A percentile compares a stretch with the other conserved stretches of the same genome.
Evolutionary conservation across 1,284 basidiomycete genomes (phyloP).

Genomic region (Cutaneotrichosporon curvatum): DNA sequence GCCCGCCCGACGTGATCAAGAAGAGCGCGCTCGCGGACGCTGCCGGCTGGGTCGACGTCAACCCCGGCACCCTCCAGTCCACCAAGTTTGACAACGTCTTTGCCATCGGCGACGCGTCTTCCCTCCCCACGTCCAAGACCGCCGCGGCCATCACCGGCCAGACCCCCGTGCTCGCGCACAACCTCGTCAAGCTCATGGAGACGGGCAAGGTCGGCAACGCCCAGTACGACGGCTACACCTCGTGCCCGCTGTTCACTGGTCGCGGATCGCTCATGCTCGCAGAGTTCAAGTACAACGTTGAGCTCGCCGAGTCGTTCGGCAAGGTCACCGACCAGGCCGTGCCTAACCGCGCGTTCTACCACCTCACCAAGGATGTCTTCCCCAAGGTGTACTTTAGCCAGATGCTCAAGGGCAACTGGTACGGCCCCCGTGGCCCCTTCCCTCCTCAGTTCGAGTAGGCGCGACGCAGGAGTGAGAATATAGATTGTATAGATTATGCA

Average conservation of each 20-base stretch:
- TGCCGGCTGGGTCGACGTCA: slow-evolving; percentile 80
- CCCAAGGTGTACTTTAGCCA: slow-evolving; percentile 80
- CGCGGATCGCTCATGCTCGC: slow-evolving; percentile 67
- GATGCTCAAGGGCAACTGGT: slow-evolving; percentile 59
- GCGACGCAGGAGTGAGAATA: no score
- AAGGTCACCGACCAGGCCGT: slow-evolving; percentile 61
- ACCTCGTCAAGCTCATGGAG: slow-evolving; percentile 67
- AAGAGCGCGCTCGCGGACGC: slow-evolving; percentile 66
- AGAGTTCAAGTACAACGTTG: slow-evolving; percentile 73
- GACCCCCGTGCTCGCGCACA: slow-evolving; percentile 86
- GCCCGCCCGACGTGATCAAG: slow-evolving; percentile 76
- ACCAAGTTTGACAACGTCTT: slow-evolving; percentile 77
- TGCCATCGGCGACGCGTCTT: slow-evolving; percentile 82
- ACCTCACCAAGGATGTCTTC: slow-evolving; percentile 85
- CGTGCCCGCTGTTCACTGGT: slow-evolving; percentile 45
- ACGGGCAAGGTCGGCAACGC: slow-evolving; percentile 63
- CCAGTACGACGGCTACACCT: slow-evolving; percentile 69
- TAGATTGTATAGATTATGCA: no score
- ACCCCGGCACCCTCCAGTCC: slow-evolving; percentile 73
- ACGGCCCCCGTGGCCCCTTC: slow-evolving; percentile 42
- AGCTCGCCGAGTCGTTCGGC: slow-evolving; percentile 79
- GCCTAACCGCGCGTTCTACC: slow-evolving; percentile 65
- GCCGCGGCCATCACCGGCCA: slow-evolving; percentile 88
- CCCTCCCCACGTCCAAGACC: slow-evolving; percentile 90
- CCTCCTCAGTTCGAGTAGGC: slow-evolving; percentile 30